Conservation (phyloP, 2,329 filamentous ascomycete species). For the Apiospora rasikravindrae region DNA sequence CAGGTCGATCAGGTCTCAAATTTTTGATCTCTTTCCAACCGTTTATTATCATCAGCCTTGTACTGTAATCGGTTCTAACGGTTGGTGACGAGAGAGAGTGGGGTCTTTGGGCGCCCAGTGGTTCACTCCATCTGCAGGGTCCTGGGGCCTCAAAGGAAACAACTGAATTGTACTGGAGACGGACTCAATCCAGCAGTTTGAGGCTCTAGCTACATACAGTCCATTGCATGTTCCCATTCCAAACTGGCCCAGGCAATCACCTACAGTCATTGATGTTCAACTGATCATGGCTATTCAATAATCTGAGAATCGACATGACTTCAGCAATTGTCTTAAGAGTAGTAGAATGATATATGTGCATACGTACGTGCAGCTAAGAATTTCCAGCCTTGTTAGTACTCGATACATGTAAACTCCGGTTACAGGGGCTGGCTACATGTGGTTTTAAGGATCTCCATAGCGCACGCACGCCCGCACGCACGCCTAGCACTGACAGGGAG, state of each 20-base stretch:
- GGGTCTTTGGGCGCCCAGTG: not conserved
- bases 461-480: not conserved
- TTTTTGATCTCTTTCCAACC: not conserved
- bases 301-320: too few relatives aligned
- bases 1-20: not conserved
- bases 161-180: not conserved
- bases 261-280: not conserved
- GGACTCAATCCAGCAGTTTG: not conserved
- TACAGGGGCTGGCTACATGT: conserved; percentile 13
- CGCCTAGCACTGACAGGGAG: not conserved
- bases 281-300: not conserved
- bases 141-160: not conserved
- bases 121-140: conserved; percentile 11
- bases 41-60: conserved; percentile 14
- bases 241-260: not conserved
- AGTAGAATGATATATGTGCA: too few relatives aligned
- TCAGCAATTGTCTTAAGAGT: too few relatives aligned
- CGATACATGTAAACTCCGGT: not conserved
- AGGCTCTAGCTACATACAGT: not conserved
- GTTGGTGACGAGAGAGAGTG: conserved; percentile 21
- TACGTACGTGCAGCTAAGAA: not conserved
- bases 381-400: not conserved
- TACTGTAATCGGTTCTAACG: conserved; percentile 7
- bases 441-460: conserved; percentile 6
- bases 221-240: not conserved